Evolutionary conservation across 108 stramenopile species (phyloP).

Genomic region (Cylindrotheca closterium): DNA sequence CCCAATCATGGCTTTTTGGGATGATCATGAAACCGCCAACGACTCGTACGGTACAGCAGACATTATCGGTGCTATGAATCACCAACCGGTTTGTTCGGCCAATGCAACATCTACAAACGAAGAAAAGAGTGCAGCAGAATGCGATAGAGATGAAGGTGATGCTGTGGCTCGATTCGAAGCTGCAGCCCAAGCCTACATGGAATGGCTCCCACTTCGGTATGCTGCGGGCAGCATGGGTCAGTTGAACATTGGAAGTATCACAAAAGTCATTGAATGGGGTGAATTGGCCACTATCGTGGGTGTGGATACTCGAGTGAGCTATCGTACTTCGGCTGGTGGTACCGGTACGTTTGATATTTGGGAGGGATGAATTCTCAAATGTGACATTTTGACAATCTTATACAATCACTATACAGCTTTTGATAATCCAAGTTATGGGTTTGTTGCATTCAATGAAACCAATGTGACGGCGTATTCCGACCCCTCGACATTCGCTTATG

Average conservation of each 20-base stretch:
- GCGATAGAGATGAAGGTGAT: conserved; percentile 26
- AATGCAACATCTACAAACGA: conserved; percentile 5
- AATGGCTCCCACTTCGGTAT: conserved; percentile 38
- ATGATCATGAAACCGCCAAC: conserved; percentile 36
- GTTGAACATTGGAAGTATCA: too few relatives aligned
- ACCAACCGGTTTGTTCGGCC: conserved; percentile 19
- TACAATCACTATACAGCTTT: too few relatives aligned
- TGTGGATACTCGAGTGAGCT: conserved; percentile 14
- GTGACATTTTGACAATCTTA: too few relatives aligned
- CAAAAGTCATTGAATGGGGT: conserved; percentile 31
- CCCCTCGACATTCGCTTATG: too few relatives aligned
- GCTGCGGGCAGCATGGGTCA: too few relatives aligned
- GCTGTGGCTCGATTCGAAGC: background rate
- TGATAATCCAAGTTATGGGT: too few relatives aligned
- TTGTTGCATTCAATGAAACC: background rate
- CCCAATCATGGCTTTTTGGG: conserved; percentile 19
- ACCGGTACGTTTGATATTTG: background rate
- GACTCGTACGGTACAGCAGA: conserved; percentile 11
- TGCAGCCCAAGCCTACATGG: conserved; percentile 32
- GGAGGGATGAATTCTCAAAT: too few relatives aligned
- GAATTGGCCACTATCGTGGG: conserved; percentile 26
- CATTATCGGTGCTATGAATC: conserved; percentile 13
- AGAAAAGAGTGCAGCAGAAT: conserved; percentile 17
- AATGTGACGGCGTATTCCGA: background rate
- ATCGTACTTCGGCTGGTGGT: conserved; percentile 1